Evolutionary conservation across 2,329 filamentous ascomycete genomes (phyloP), one percentile per base, ranked within the genome.

Genomic region (Bipolaris gigantea): DNA sequence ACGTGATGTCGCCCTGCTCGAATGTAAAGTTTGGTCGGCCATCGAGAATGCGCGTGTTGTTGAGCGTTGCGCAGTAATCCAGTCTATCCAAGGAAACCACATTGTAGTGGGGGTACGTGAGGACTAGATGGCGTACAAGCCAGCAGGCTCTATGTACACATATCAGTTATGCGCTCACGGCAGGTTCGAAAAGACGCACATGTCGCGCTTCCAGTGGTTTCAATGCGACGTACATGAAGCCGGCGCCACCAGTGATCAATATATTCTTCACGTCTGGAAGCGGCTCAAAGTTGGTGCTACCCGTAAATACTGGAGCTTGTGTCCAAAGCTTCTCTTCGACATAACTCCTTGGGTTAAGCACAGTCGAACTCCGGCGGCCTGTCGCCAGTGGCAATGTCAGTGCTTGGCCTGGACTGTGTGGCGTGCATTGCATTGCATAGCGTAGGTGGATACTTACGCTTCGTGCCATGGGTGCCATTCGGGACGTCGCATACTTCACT

Each of bases 81-180:
- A 93, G 81, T 75, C 92, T 93, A 77, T 94, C 90, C 67, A 92
- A 91, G 32, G 88, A 92, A 46, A 93, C 80, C 59, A 93, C 84
- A 67, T 89, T 89, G 80, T 94, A 94, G 59, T 84, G 80, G 3
- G 87, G 83, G 69, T 93, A 93, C 32, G 86, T 90, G 53, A 89
- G 76, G 10, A 85, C 85, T 48, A 94, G 80, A 75, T 93, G 89
- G 57, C 90, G 86, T 58, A 90, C 88, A 34, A 93, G 82, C 90
- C 90, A 93, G 72, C 88, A 92, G 48, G 88, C 89, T 74, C 89
- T 92, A 67, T 46, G 13, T 15, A 9, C 11, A 8, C 49, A 60
- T 60, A 60, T 60, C 51, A 68, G 66, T 60, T n/a, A 38, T 41
- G 33, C 10, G 27, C 21, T 21, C 13, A 21, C n/a, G 23, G 15